A percentile compares a stretch with the other conserved stretches of the same genome.
Evolutionary conservation across 148 eudicot species (phyloP).

Genomic region (Talinum fruticosum): DNA sequence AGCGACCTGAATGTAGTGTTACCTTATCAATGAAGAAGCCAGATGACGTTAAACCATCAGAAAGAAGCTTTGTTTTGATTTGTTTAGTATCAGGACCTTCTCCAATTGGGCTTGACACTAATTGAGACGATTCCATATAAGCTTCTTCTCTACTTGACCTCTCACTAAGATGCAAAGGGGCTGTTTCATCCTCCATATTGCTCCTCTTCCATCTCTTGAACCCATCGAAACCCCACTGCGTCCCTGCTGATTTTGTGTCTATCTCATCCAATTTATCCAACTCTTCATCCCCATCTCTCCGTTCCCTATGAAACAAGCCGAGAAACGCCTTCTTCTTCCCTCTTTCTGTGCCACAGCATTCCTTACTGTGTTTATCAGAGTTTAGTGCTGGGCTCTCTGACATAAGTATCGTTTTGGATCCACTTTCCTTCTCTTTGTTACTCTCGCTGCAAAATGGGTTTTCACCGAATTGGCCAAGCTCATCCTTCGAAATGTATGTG

Average conservation of each 20-base stretch:
- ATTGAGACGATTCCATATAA: slow-evolving; percentile 19
- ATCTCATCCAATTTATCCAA: slow-evolving; percentile 31
- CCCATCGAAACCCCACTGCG: slow-evolving; percentile 66
- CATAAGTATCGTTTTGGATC: slow-evolving; percentile 51
- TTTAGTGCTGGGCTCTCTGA: slow-evolving; percentile 39
- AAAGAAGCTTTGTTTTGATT: slow-evolving; percentile 50
- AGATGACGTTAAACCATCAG: slow-evolving; percentile 51
- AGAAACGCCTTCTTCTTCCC: slow-evolving; percentile 41
- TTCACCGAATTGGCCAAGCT: slow-evolving; percentile 29
- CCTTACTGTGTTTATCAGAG: slow-evolving; percentile 23
- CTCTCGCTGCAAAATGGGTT: slow-evolving; percentile 55
- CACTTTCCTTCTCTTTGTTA: slow-evolving; percentile 30
- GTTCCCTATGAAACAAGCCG: slow-evolving; percentile 28
- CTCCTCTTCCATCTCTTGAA: slow-evolving; percentile 66
- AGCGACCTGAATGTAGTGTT: not conserved
- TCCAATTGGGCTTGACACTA: slow-evolving; percentile 27
- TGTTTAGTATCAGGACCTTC: slow-evolving; percentile 50
- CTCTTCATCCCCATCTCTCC: slow-evolving; percentile 1
- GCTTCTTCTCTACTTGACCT: slow-evolving; percentile 38
- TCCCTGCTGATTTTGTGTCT: slow-evolving; percentile 38
- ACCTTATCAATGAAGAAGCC: slow-evolving; percentile 79
- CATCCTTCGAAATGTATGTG: slow-evolving; percentile 14
- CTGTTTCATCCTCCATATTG: slow-evolving; percentile 58
- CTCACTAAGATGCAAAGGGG: slow-evolving; percentile 47
- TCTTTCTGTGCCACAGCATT: slow-evolving; percentile 19